Base-by-base conservation (phyloP, 257 asterid species). In the Solanum sitiens region DNA sequence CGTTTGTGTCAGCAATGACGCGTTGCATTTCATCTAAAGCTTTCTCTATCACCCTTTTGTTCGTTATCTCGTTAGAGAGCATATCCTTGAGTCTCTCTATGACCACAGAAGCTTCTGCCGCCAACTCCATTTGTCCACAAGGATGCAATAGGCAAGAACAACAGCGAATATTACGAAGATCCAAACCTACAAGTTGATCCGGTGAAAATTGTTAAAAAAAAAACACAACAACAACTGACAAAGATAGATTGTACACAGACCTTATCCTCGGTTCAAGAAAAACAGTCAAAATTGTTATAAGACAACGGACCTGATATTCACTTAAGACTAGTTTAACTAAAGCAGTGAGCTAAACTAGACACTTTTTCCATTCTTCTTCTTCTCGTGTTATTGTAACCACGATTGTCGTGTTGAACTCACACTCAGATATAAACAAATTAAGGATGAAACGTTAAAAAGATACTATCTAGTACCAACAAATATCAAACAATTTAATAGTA, bases 61-160 rank as follows among this genome's bases (percentile, higher is more conserved):
- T 14, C 10, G 33, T 85, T 37, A 88, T 61, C 86, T 86, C 83
- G 11, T 80, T 85, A 18, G 53, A 21, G 8, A 91, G 87, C 85
- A 33, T 39, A 61, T 88, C 89, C 5, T 70, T 83, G 45, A 91
- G 89, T 80, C 88, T 91, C 86, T 86, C 87, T 42, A 86, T 88
- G 71, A 91, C 90, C 85, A 88, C 87, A 11, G 87, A 88, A 39
- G 84, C 87, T 12, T 63, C 90, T 35, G 90, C 83, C 25, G 84
- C 72, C 27, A 87, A 72, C 27, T 87, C 93, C 93, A 91, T 87
- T 20, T 73, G 47, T 73, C 47, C 30, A 73, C 80, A 18, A 39
- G 53, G 83, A 39, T 21, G 32, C 33, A 74, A 21, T 27, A 2
- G 47, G 15, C 25, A 9, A 72, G 47, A 72, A 9, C 45, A 72